Base-by-base conservation (phyloP, 805 yeast species). In the Wickerhamiella spandovensis region DNA sequence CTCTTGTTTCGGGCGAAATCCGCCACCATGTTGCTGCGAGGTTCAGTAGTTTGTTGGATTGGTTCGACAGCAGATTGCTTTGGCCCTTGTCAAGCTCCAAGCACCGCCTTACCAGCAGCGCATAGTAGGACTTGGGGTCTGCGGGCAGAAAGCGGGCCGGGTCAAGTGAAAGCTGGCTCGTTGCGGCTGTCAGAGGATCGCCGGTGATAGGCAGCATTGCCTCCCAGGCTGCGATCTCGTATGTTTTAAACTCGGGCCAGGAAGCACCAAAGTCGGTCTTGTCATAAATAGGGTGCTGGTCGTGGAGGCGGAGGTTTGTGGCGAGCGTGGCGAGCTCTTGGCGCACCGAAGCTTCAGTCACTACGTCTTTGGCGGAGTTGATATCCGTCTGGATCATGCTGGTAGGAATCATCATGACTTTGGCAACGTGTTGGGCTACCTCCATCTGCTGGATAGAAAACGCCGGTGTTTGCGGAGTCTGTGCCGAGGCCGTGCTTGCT, bases 11-110 rank as follows among this genome's bases (percentile, higher is more conserved):
- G 21, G 48, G 47, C 57, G 58, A 73, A 71, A 3, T 62, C 51
- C 83, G 67, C 92, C 92, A 84, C 48, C 75, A 68, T 41, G 67
- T 70, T 6, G 77, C 67, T 49, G 77, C 74, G 15, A 69, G 61
- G 1, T 60, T 62, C 2, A 82, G 57, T 12, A 82, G 61, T 44
- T 68, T 70, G 7, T 64, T 61, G 0, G 76, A 67, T 17, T 69
- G 61, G 52, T 74, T 75, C 1, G 79, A 66, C n/a, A 74, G 54
- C 18, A 68, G 45, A 10, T 61, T 48, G 3, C 59, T 56, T 56
- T 9, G 52, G 51, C 46, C 57, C 56, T 58, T 52, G 22, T 52
- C 54, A 20, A 48, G 48, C 21, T 66, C 67, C 6, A 81, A 56
- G 44, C 82, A 72, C 21, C 69, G 59, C 39, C 66, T 66, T 15